Evolutionary conservation across 805 yeast genomes (phyloP), one percentile per base, ranked within the genome.

Genomic region (Spathaspora gorwiae): DNA sequence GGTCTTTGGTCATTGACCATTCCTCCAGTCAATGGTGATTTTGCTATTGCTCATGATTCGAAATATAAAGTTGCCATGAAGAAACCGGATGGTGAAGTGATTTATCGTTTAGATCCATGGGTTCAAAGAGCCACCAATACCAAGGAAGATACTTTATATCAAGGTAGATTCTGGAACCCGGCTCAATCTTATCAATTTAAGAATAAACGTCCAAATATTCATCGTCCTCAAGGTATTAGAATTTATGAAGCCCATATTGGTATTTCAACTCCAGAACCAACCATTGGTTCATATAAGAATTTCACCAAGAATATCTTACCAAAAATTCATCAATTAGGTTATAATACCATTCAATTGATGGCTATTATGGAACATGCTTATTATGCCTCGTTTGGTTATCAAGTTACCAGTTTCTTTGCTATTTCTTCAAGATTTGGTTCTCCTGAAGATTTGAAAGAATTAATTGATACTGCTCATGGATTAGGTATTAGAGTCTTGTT

Each of bases 341-440:
- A 92, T 65, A 89, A 94, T 64, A 83, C 96, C 5, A 85, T 92
- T 55, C 99, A 92, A 67, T 74, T 92, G 59, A 92, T 92, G 99
- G 97, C 99, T 0, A 78, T 92, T 37, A 92, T 92, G 99, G 99
- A 92, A 66, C 99, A 92, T 63, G 98, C 99, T 1, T 92, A 92
- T 62, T 92, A 92, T 63, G 99, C 97, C 1, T 88, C 96, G 2
- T 92, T 92, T 62, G 99, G 99, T n/a, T 92, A 92, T 63, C 99
- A 92, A 65, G 83, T 92, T 26, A 90, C 98, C 19, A 87, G 84
- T 48, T 94, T 92, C 62, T 92, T 87, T 62, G 97, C 98, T 1
- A 75, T 79, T 24, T 83, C 94, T 43, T 90, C 97, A 7, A 77
- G 99, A 51, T 94, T 75, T 56, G 99, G 99, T 27, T 81, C 97